Evolutionary conservation across 768 basidiomycete species (phyloP), one percentile per base, ranked within the genome.

Genomic region (Amanita exitialis): DNA sequence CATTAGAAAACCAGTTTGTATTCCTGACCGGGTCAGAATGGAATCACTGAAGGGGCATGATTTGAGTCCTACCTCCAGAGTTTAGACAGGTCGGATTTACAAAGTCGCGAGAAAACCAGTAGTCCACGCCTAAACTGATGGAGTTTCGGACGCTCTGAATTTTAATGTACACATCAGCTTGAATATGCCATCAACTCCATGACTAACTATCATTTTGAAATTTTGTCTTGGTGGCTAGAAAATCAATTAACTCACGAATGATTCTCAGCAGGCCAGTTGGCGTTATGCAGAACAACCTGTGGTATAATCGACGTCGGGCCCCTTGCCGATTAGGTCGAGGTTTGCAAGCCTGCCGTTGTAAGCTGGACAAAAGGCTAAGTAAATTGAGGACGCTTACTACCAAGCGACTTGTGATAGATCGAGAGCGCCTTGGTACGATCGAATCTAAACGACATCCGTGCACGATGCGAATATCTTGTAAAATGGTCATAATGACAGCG

Each of bases 191-290:
- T 74, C 2, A 70, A 69, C 10, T 72, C 79, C 81, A 47, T 28
- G 41, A 34, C 15, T 25, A 37, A 52, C 15, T 44, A 28, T 16
- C 43, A 23, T 21, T 41, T 9, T 23, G 23, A 23, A 23, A 57
- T 10, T 12, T 56, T 9, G 53, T 43, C 47, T 8, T 44, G 32
- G 15, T 15, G 5, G 12, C 3, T 39, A 2, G 12, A n/a, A 27
- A 3, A n/a, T n/a, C 36, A 62, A 70, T n/a, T 39, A 54, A 80
- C 80, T 37, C 63, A 62, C 78, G 79, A 83, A 55, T 85, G 82
- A 1, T 55, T 61, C 61, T 78, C 70, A 10, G 82, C 82, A 7
- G 82, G 82, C 84, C 84, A 86, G 56, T 82, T 86, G 4, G 82
- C 83, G 70, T 49, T 73, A 73, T 5, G 80, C 83, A 37, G 62